phyloP scores from a whole-genome alignment of 179 eudicot genomes.

The Nepenthes alata region DNA sequence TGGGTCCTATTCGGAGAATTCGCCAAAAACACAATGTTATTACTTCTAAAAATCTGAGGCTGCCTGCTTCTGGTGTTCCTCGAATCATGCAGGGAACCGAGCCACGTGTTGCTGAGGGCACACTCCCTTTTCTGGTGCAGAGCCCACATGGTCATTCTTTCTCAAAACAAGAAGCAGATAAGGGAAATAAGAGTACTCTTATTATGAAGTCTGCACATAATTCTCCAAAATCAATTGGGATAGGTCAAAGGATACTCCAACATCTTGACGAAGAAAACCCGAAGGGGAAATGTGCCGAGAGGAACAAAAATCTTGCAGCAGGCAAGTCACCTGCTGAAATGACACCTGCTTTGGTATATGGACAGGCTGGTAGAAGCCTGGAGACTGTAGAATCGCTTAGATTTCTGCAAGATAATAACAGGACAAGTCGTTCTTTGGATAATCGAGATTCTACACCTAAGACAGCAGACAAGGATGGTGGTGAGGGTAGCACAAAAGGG shows the following conservation, averaged over 20 bases:
- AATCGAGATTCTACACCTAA: conserved; percentile 15
- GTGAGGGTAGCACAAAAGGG: conserved; percentile 18
- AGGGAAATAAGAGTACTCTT: conserved; percentile 21
- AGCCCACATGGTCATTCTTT: conserved; percentile 18
- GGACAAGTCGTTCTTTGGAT: conserved; percentile 17
- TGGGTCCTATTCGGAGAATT: conserved; percentile 75
- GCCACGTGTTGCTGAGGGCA: conserved; percentile 20
- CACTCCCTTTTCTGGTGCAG: conserved; percentile 16
- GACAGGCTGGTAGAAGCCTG: conserved; percentile 41
- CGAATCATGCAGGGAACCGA: conserved; percentile 23
- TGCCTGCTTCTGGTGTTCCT: conserved; percentile 22
- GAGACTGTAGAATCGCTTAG: conserved; percentile 38
- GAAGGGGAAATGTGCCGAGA: conserved; percentile 46
- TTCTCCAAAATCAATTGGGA: conserved; percentile 66
- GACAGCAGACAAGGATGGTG: conserved; percentile 17
- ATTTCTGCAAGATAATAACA: conserved; percentile 23
- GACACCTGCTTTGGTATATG: conserved; percentile 36
- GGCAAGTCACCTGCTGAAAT: conserved; percentile 31
- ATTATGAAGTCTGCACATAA: conserved; percentile 35
- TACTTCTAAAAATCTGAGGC: conserved; percentile 26
- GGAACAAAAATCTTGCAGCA: conserved; percentile 19
- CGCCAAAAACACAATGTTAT: conserved; percentile 80
- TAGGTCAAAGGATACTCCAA: conserved; percentile 62
- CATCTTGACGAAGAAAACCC: conserved; percentile 70
- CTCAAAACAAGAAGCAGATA: conserved; percentile 14